Evolutionary conservation across 1,139 yeast species (phyloP), one percentile per base, ranked within the genome.

Genomic region (Geotrichum siamense): DNA sequence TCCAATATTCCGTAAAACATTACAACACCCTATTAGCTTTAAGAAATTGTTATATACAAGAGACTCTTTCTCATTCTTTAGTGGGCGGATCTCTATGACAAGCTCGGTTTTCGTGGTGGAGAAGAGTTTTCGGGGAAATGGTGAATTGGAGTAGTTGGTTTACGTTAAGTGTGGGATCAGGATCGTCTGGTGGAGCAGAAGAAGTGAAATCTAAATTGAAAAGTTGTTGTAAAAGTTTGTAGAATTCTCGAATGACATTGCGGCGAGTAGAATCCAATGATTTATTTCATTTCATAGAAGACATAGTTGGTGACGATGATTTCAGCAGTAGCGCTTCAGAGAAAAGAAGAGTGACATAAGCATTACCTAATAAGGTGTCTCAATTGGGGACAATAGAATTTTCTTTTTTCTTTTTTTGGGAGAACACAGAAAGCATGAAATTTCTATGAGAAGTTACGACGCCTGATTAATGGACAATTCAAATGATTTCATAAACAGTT

Each of bases 31-130:
- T 39, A 68, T 67, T 36, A 68, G 59, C 42, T 67, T 65, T 39
- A 63, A 60, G 54, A 69, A 69, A 49, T 68, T 68, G 51, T 68
- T 67, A 50, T 68, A 69, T 1, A 68, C 71, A 23, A 68, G 57
- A 13, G 71, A 69, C 50, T 68, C 69, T 39, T 67, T 69, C 41
- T 67, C 70, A 40, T 68, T 64, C 32, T 67, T 67, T 25, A 68
- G 55, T 3, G 62, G 57, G 21, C 62, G 53, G 25, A 65, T 56
- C 33, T 67, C 70, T 26, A 53, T 55, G 28, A 57, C 50, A 38
- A 67, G 55, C 41, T 54, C 54, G 47, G n/a, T 60, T 64, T 34
- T 61, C 67, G 8, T 55, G 53, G 43, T 50, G 50, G 21, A 66
- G 49, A 15, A 67, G 53, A 8, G 51, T 54, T 43, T 55, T 52